A percentile compares a stretch with the other conserved stretches of the same genome.
phyloP scores from a whole-genome alignment of 2,329 filamentous ascomycete species.

The Chaetomium strumarium region DNA sequence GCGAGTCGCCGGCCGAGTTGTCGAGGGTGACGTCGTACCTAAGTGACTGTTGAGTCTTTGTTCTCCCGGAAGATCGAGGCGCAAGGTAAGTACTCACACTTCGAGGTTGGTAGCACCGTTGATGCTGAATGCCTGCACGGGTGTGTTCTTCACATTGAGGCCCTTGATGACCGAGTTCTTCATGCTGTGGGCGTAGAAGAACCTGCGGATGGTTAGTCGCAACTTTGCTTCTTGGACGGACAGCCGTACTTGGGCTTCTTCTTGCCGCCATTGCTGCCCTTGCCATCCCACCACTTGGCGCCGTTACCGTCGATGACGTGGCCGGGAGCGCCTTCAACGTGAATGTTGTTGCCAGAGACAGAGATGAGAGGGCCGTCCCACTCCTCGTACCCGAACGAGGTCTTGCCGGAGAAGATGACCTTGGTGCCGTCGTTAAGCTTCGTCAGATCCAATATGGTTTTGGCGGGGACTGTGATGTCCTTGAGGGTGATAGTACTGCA shows the following conservation, averaged over 20 bases:
- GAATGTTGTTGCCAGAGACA: slow-evolving; percentile 51
- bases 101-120: slow-evolving; percentile 38
- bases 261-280: slow-evolving; percentile 52
- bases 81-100: not conserved
- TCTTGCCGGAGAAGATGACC: slow-evolving; percentile 59
- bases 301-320: slow-evolving; percentile 52
- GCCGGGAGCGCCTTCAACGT: slow-evolving; percentile 46
- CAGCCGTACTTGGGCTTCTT: slow-evolving; percentile 50
- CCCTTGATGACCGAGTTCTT: slow-evolving; percentile 43
- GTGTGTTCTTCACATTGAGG: slow-evolving; percentile 49
- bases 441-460: slow-evolving; percentile 53
- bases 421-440: slow-evolving; percentile 44
- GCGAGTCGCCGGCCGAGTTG: slow-evolving; percentile 47
- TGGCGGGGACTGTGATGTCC: slow-evolving; percentile 50
- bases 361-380: slow-evolving; percentile 60
- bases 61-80: not conserved
- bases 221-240: too few relatives aligned
- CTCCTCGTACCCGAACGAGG: slow-evolving; percentile 61
- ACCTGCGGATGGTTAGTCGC: slow-evolving; percentile 15
- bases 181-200: slow-evolving; percentile 50
- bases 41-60: not conserved
- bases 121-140: slow-evolving; percentile 46
- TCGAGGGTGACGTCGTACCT: slow-evolving; percentile 44
- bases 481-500: slow-evolving; percentile 51
- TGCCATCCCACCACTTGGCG: slow-evolving; percentile 53